Base-by-base conservation (phyloP, 2,329 filamentous ascomycete genomes). In the Colletotrichum liriopes region DNA sequence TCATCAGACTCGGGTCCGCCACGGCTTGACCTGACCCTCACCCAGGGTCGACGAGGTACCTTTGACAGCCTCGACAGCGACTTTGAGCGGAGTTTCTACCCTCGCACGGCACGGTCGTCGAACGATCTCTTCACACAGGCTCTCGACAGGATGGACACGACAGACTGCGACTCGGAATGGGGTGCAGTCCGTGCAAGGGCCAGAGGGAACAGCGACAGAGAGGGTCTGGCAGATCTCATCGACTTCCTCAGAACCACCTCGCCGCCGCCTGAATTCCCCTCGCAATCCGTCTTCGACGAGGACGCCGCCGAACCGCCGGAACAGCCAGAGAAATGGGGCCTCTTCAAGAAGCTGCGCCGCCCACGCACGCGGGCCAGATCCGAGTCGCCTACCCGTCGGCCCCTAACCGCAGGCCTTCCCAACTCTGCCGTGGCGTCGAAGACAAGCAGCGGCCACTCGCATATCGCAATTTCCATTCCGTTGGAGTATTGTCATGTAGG, bases 391-490 rank as follows among this genome's bases (percentile, higher is more conserved):
- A 41, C 49, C 35, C 71, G 71, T 23, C 72, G 63, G 11, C 65
- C 68, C 29, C 41, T 49, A n/a, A 68, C 61, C 39, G 79, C 77
- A 64, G 59, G 69, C 23, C 82, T 91, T 4, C 89, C 89, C 11
- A 88, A 91, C 76, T 86, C 86, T 32, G 88, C 88, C 16, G 82
- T 91, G 18, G 86, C 87, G 5, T 86, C 87, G 9, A 86, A 80
- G 45, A 91, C 88, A 0, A 86, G 79, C 8, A 85, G 82, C 3
- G 89, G 89, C 1, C 83, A 89, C 76, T 84, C 87, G 5, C 87
- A 91, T 75, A 90, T 91, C 74, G 88, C 89, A 70, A 91, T 91
- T 63, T 90, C 89, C 0, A 90, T 91, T 55, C 89, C 89, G 1
- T 71, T 86, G 16, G 84, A 89, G 74, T 81, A 88, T 69, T 85